These are phyloP conservation scores for Aspergillus spinulosporus DNA, from an alignment of 2,329 filamentous ascomycete species.

Conservation along the genomic window DNA sequence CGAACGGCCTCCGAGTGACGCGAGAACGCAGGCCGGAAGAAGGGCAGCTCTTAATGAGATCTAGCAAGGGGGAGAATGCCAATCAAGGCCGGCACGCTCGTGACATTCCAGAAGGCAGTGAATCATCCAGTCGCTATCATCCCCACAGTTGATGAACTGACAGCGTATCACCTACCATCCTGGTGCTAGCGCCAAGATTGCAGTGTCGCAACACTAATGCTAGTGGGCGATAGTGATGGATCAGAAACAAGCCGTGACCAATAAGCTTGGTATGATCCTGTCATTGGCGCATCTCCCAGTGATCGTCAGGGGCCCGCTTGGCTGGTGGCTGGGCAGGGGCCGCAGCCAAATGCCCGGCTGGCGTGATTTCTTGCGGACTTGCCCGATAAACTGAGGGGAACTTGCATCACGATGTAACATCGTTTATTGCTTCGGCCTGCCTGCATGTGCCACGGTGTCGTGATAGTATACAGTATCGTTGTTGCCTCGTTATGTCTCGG, in stretches of 20 bases:
- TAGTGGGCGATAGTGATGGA: background rate
- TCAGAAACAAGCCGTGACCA: background rate
- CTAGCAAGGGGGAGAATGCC: background rate
- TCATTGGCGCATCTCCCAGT: no score
- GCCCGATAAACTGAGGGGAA: no score
- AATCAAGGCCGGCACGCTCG: no score
- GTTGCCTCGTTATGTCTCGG: no score
- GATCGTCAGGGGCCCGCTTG: slow-evolving; percentile 2
- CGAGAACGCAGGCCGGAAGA: background rate
- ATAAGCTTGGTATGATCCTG: background rate
- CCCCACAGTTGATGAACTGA: background rate
- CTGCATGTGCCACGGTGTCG: no score
- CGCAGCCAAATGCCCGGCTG: background rate
- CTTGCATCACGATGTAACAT: no score
- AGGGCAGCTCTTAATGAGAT: background rate
- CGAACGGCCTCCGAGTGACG: background rate
- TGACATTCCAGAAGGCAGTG: background rate
- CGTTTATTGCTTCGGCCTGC: no score
- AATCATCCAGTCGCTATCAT: background rate
- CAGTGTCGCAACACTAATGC: background rate
- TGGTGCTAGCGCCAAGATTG: background rate
- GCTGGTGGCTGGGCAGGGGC: background rate
- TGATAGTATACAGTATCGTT: no score
- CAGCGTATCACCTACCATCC: background rate
- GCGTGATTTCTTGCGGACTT: no score